Percentiles rank a stretch among this genome's conserved stretches.
These are phyloP conservation scores for Atkinsonella hypoxylon DNA, from an alignment of 2,329 filamentous ascomycete genomes.

Conservation along the genomic window DNA sequence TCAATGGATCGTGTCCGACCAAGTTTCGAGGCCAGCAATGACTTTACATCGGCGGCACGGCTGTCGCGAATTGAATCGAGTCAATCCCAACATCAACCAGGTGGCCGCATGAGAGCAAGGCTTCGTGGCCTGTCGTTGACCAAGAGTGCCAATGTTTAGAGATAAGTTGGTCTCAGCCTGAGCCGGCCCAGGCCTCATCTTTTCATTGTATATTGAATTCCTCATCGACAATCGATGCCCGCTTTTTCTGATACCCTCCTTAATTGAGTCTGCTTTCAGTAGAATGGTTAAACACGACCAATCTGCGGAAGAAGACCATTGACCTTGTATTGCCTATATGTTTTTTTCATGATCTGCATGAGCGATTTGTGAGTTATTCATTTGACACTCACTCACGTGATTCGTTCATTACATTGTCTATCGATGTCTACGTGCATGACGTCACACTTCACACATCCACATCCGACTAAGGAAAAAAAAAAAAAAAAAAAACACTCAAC, in stretches of 20 bases:
- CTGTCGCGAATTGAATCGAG: slow-evolving; percentile 73
- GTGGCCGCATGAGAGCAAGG: slow-evolving; percentile 22
- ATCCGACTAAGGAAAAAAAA: slow-evolving; percentile 3
- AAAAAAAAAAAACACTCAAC: not conserved
- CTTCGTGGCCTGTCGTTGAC: slow-evolving; percentile 31
- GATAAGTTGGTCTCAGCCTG: slow-evolving; percentile 12
- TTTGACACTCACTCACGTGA: slow-evolving; percentile 5
- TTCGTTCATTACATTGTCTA: slow-evolving; percentile 3
- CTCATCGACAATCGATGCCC: not conserved
- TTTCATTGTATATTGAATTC: slow-evolving; percentile 18
- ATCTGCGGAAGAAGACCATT: not conserved
- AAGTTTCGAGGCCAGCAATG: slow-evolving; percentile 77
- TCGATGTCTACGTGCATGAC: slow-evolving; percentile 7
- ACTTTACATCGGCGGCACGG: slow-evolving; percentile 84
- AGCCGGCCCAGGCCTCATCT: slow-evolving; percentile 3
- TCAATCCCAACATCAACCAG: slow-evolving; percentile 29
- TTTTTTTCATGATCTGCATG: slow-evolving; percentile 35
- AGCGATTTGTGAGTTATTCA: slow-evolving; percentile 32
- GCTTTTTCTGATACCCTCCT: not conserved
- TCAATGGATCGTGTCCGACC: slow-evolving; percentile 78
- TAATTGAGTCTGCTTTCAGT: not conserved
- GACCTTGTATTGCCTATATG: slow-evolving; percentile 13
- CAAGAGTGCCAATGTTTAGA: slow-evolving; percentile 28
- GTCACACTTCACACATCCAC: slow-evolving; percentile 5
- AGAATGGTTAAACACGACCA: not conserved